These are phyloP conservation scores for Dictyostelium purpureum DNA, from an alignment of 78 protist species.

Conservation along the genomic window DNA sequence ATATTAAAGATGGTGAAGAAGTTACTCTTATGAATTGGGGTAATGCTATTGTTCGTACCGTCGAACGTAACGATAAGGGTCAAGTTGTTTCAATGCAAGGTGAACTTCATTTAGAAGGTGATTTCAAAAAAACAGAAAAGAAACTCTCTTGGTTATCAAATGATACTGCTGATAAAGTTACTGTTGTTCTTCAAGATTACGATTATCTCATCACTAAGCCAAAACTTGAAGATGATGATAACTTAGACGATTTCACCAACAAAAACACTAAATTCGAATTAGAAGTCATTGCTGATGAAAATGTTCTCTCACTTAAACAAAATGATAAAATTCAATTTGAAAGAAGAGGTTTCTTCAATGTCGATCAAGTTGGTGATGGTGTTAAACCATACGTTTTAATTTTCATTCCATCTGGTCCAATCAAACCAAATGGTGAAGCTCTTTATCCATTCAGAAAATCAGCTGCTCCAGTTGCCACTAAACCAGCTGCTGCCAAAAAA, in stretches of 20 bases:
- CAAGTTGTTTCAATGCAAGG: constrained; percentile 38
- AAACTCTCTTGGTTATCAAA: constrained; percentile 95
- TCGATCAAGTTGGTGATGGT: constrained; percentile 74
- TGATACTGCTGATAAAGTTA: neutral
- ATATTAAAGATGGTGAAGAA: constrained; percentile 86
- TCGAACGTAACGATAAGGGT: constrained; percentile 40
- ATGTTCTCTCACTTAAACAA: constrained; percentile 41
- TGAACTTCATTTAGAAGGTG: constrained; percentile 82
- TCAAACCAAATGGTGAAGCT: constrained; percentile 59
- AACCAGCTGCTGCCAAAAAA: neutral
- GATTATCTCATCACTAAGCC: constrained; percentile 88
- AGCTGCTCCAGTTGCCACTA: neutral
- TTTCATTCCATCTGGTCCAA: constrained; percentile 67
- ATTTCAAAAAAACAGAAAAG: constrained; percentile 90
- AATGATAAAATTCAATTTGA: constrained; percentile 94
- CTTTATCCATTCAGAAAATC: constrained; percentile 40
- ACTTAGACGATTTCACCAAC: constrained; percentile 68
- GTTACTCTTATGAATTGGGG: constrained; percentile 98
- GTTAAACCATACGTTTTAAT: constrained; percentile 67
- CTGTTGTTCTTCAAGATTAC: constrained; percentile 68
- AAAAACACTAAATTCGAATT: constrained; percentile 28
- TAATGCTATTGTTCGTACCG: constrained; percentile 82
- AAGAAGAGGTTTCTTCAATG: constrained; percentile 92
- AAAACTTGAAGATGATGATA: constrained; percentile 89
- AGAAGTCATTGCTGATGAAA: constrained; percentile 61